Percentiles rank a stretch among this genome's conserved stretches.
phyloP scores from a whole-genome alignment of 495 filamentous ascomycete genomes.

The Thozetella sp. region DNA sequence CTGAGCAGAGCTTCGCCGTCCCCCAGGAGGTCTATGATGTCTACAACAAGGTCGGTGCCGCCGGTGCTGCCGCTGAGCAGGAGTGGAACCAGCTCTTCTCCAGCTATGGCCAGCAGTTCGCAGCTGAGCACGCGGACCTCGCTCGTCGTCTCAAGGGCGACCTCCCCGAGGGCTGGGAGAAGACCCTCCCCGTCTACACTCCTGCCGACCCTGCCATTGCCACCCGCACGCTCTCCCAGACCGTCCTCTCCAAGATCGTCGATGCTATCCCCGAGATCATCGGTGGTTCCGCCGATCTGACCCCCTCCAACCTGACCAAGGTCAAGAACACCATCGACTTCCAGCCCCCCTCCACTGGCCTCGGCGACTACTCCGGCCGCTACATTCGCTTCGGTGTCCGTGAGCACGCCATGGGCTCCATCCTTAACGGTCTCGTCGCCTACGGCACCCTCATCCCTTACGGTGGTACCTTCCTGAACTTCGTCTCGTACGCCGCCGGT shows the following conservation, averaged over 20 bases:
- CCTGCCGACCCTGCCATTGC: constrained; percentile 82
- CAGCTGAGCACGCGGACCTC: constrained; percentile 77
- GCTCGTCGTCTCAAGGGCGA: constrained; percentile 77
- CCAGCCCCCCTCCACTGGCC: constrained; percentile 82
- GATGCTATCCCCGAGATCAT: constrained; percentile 83
- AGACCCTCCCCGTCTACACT: constrained; percentile 89
- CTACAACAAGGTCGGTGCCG: constrained; percentile 78
- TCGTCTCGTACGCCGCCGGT: constrained; percentile 97
- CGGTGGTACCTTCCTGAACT: constrained; percentile 98
- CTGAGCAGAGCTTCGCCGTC: constrained; percentile 89
- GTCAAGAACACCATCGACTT: constrained; percentile 98
- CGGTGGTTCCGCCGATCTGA: constrained; percentile 96
- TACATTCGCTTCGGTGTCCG: constrained; percentile 98
- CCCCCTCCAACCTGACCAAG: constrained; percentile 96
- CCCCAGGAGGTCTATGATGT: constrained; percentile 92
- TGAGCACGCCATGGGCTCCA: constrained; percentile 96
- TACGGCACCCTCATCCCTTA: constrained; percentile 96
- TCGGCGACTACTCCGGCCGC: constrained; percentile 87
- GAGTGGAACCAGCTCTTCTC: constrained; percentile 94
- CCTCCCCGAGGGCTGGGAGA: constrained; percentile 97
- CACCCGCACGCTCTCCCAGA: constrained; percentile 94
- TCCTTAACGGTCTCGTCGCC: constrained; percentile 96
- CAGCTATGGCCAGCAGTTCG: constrained; percentile 79
- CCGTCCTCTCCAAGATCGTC: constrained; percentile 88
- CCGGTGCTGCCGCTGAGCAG: constrained; percentile 87